phyloP scores from a whole-genome alignment of 2,329 filamentous ascomycete species.

The Sordariomycetes sp. region DNA sequence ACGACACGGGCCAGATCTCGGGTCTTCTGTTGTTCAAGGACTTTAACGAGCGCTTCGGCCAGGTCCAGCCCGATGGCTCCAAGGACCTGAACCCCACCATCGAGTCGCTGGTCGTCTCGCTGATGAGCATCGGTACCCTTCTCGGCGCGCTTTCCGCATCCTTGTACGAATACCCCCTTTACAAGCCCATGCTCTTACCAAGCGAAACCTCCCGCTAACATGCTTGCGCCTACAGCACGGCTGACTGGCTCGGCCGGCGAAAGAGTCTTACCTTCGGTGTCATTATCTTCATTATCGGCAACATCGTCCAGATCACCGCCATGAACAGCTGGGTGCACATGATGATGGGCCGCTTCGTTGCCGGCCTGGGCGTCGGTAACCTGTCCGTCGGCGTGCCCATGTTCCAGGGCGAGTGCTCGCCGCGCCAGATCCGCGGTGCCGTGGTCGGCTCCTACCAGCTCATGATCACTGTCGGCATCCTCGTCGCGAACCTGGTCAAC shows the following conservation, averaged over 20 bases:
- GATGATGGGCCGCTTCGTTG: slow-evolving; percentile 58
- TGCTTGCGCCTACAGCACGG: slow-evolving; percentile 22
- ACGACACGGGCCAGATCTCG: slow-evolving; percentile 52
- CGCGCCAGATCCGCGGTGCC: slow-evolving; percentile 50
- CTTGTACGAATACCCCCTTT: neutral
- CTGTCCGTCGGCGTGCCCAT: slow-evolving; percentile 56
- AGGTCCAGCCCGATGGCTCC: slow-evolving; percentile 24
- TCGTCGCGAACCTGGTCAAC: slow-evolving; percentile 43
- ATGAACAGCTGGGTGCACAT: slow-evolving; percentile 50
- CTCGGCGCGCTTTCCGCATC: slow-evolving; percentile 34
- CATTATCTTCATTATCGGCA: slow-evolving; percentile 51
- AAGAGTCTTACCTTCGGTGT: slow-evolving; percentile 42
- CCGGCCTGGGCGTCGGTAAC: slow-evolving; percentile 61
- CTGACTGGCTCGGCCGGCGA: slow-evolving; percentile 47
- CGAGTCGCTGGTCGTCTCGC: slow-evolving; percentile 41
- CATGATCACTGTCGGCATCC: slow-evolving; percentile 62
- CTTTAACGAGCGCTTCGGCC: slow-evolving; percentile 36
- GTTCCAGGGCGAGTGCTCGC: slow-evolving; percentile 55
- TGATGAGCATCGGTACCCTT: slow-evolving; percentile 45
- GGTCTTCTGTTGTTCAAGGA: slow-evolving; percentile 25
- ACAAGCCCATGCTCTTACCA: neutral
- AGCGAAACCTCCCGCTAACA: neutral
- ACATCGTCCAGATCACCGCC: slow-evolving; percentile 55
- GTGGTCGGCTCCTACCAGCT: slow-evolving; percentile 64
- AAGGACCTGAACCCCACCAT: slow-evolving; percentile 28